Conservation (phyloP, 148 eudicot genomes). For the Pharnaceum exiguum region DNA sequence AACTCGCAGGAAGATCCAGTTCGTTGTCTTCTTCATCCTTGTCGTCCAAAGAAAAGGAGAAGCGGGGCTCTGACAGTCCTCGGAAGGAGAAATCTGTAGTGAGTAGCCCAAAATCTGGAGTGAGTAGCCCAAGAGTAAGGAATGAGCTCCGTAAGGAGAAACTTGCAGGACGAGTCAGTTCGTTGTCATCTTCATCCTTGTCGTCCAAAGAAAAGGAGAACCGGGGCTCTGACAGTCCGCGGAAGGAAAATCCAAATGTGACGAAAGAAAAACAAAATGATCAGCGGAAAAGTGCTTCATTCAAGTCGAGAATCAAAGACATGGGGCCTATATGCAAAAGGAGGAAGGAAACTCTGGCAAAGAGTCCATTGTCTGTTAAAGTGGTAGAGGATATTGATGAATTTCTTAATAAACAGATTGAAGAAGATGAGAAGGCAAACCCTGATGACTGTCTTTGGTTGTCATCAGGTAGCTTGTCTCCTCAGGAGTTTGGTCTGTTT, state of each 20-base stretch:
- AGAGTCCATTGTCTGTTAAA: slow-evolving; percentile 1
- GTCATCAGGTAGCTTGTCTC: slow-evolving; percentile 33
- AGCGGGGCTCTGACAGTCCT: too few species aligned
- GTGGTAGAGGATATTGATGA: slow-evolving; percentile 18
- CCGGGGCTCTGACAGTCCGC: neutral
- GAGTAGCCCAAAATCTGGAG: too few species aligned
- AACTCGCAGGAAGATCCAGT: slow-evolving; percentile 6
- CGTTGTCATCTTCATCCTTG: slow-evolving; percentile 12
- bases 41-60: too few species aligned
- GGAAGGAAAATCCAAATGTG: neutral
- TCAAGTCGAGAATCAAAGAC: slow-evolving; percentile 23
- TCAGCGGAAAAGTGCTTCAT: neutral
- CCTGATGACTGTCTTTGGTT: slow-evolving; percentile 30
- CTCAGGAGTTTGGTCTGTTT: slow-evolving; percentile 30
- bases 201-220: slow-evolving; percentile 10
- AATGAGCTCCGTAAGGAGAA: slow-evolving; percentile 12
- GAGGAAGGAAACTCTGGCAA: slow-evolving; percentile 16
- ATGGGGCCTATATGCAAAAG: slow-evolving; percentile 34
- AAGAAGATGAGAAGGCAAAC: slow-evolving; percentile 20
- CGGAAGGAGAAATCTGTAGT: too few species aligned
- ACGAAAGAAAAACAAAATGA: neutral
- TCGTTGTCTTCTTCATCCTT: slow-evolving; percentile 20
- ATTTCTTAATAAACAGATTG: slow-evolving; percentile 17
- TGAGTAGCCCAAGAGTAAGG: too few species aligned
- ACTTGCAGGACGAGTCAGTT: slow-evolving; percentile 9